Evolutionary conservation across 345 rosid genomes (phyloP).

Genomic region (Balakata baccata): DNA sequence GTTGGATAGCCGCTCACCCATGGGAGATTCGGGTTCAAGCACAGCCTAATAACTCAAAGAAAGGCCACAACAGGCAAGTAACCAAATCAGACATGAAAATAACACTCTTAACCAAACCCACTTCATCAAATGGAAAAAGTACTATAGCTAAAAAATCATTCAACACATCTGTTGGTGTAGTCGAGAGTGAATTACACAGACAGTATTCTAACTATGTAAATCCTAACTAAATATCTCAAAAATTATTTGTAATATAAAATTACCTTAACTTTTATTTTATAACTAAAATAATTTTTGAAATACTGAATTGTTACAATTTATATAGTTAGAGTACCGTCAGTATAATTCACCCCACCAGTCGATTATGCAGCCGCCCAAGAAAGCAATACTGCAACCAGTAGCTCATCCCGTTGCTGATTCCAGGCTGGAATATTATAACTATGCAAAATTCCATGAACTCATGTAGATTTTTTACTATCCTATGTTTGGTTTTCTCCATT

Average conservation of each 20-base stretch:
- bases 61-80: slow-evolving; percentile 27
- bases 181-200: no score
- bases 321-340: no score
- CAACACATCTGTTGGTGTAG: slow-evolving; percentile 8
- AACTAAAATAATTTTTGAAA: no score
- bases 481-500: slow-evolving; percentile 5
- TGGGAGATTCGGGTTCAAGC: slow-evolving; percentile 67
- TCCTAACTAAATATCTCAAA: no score
- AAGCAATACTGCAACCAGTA: not conserved
- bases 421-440: not conserved
- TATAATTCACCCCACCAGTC: no score
- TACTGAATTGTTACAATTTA: no score
- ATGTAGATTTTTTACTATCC: no score
- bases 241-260: no score
- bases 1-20: slow-evolving; percentile 78
- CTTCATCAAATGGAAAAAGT: slow-evolving; percentile 29
- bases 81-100: slow-evolving; percentile 37
- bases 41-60: slow-evolving; percentile 30
- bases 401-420: slow-evolving; percentile 2
- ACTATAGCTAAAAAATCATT: slow-evolving; percentile 29
- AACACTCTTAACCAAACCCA: slow-evolving; percentile 24
- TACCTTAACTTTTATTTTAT: no score
- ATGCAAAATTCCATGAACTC: not conserved
- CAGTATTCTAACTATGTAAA: no score
- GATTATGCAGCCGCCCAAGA: slow-evolving; percentile 3